Evolutionary conservation across 768 basidiomycete genomes (phyloP).

Genomic region (Lactarius indigo): DNA sequence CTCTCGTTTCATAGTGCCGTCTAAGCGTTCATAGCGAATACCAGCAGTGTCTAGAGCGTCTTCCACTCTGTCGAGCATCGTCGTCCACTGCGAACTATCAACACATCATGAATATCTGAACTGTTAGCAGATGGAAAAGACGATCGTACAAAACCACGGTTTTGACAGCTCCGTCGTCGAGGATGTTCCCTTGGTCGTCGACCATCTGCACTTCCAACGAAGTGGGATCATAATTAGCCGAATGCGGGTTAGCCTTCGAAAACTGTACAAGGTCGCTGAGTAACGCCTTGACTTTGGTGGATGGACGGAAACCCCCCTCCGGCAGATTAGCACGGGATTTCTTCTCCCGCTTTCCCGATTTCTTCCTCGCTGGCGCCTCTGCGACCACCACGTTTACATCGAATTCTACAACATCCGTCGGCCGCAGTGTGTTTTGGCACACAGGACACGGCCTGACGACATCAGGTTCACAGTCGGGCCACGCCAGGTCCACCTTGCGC

Average conservation of each 20-base stretch:
- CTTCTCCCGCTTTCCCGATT: conserved; percentile 62
- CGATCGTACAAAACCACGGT: conserved; percentile 89
- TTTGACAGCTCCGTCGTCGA: conserved; percentile 74
- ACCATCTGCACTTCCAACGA: conserved; percentile 73
- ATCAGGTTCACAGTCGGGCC: conserved; percentile 66
- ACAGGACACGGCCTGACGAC: conserved; percentile 65
- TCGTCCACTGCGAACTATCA: conserved; percentile 86
- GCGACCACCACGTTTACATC: conserved; percentile 52
- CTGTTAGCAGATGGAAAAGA: conserved; percentile 13
- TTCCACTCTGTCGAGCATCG: conserved; percentile 91
- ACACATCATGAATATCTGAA: neutral
- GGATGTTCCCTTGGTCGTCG: conserved; percentile 64
- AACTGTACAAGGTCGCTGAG: conserved; percentile 75
- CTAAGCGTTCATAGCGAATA: conserved; percentile 88
- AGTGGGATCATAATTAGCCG: conserved; percentile 78
- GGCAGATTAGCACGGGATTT: conserved; percentile 47
- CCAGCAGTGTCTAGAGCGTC: conserved; percentile 79
- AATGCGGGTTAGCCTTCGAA: conserved; percentile 82
- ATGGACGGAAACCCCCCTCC: conserved; percentile 66
- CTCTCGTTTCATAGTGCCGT: conserved; percentile 98
- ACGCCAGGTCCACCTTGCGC: conserved; percentile 69
- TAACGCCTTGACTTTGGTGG: conserved; percentile 86
- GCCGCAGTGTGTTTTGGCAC: conserved; percentile 66
- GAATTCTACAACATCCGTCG: conserved; percentile 81
- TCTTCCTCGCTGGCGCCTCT: conserved; percentile 52